Conservation (phyloP, 2,329 filamentous ascomycete species). For the Tolypocladium ophioglossoides region DNA sequence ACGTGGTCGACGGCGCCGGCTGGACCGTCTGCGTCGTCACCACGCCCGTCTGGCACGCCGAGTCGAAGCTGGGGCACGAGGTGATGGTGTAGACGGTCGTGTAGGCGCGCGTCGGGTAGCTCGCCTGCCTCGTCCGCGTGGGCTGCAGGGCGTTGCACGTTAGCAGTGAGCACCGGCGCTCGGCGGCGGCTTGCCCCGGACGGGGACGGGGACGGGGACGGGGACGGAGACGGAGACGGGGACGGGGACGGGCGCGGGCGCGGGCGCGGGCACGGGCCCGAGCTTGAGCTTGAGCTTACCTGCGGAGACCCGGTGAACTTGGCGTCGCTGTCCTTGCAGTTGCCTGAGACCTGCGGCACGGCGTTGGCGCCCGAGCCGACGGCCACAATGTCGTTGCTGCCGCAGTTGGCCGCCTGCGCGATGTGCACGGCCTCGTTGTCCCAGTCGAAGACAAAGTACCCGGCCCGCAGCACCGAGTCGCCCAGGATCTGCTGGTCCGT, state of each 20-base stretch:
- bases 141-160: background rate
- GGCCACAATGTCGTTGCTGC: slow-evolving; percentile 24
- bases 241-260: too few relatives aligned
- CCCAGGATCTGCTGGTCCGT: slow-evolving; percentile 33
- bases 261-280: too few relatives aligned
- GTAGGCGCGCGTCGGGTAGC: slow-evolving; percentile 6
- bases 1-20: background rate
- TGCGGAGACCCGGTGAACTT: slow-evolving; percentile 1
- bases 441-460: slow-evolving; percentile 36
- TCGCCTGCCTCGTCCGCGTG: background rate
- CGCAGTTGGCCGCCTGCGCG: slow-evolving; percentile 30
- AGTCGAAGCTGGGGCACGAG: slow-evolving; percentile 13
- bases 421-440: slow-evolving; percentile 30
- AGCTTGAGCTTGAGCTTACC: too few relatives aligned
- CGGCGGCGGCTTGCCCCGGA: too few relatives aligned
- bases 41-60: slow-evolving; percentile 9
- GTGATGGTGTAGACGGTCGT: slow-evolving; percentile 16
- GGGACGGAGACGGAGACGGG: background rate
- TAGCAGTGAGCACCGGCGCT: too few relatives aligned
- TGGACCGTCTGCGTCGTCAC: slow-evolving; percentile 12
- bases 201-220: too few relatives aligned
- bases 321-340: slow-evolving; percentile 22
- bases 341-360: slow-evolving; percentile 22
- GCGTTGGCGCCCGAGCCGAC: slow-evolving; percentile 20
- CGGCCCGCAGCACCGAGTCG: slow-evolving; percentile 30